Base-by-base conservation (phyloP, 2,329 filamentous ascomycete genomes). In the Ampelomyces quisqualis region DNA sequence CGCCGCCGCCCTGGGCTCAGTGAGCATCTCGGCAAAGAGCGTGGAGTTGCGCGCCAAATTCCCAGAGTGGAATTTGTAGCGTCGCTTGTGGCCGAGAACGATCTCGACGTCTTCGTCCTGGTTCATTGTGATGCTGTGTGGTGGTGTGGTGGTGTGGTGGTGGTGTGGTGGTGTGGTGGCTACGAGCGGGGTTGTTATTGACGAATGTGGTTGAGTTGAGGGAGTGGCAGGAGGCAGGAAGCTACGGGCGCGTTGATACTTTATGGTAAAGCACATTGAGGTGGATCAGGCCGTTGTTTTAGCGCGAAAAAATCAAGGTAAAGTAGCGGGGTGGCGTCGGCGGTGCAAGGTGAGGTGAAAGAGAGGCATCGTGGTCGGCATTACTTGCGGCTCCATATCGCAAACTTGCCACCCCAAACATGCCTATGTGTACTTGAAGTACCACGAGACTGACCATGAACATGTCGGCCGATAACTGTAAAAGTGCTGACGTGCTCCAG, bases 61-160 rank as follows among this genome's bases (percentile, higher is more conserved):
- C 30, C 60, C 58, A 6, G 65, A 57, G 40, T 70, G 67, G 18
- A 69, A 64, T 19, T 56, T 56, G 47, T 67, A 64, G 28, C 46
- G 51, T 13, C 51, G 54, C 11, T 59, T 40, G 24, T 60, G 56
- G 11, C 58, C 48, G 14, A 70, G 59, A 9, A 62, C 48, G 20
- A 70, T 38, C 26, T 60, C 52, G 7, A 69, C 64, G 23, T 68
- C 65, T 41, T 67, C 61, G n/a, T 53, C 47, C 46, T 64, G 59
- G 23, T 65, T 57, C 60, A 64, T 65, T n/a, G n/a, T 34, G 24
- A 22, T 28, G 26, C n/a, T 23, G 21, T 23, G 21, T 23, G 21
- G 21, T 23, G 21, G 26, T 28, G 26, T 13, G 15, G n/a, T 28
- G n/a, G 26, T 14, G 26, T 28, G 26, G 26, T 44, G 37, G 19